phyloP scores from a whole-genome alignment of 306 rosid genomes.

The Cucurbita maxima region DNA sequence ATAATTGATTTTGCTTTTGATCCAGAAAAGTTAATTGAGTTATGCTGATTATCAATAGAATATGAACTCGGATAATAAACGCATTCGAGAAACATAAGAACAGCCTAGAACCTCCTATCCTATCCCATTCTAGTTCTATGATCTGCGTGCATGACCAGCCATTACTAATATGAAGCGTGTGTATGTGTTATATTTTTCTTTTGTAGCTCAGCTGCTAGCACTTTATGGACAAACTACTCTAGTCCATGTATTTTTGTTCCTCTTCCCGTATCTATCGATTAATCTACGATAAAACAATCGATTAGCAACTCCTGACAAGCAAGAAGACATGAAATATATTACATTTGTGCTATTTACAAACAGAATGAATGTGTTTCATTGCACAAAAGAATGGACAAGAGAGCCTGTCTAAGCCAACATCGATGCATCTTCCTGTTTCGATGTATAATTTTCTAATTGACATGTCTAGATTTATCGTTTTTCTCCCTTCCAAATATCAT shows the following conservation, averaged over 20 bases:
- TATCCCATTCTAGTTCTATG: not conserved
- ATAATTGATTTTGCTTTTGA: not conserved
- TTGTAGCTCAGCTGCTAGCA: not conserved
- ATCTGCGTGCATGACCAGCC: not conserved
- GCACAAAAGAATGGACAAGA: not conserved
- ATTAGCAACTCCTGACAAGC: not conserved
- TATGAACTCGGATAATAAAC: not conserved
- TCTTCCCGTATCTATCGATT: not conserved
- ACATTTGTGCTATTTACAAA: not conserved
- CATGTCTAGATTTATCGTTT: no score
- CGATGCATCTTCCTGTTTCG: not conserved
- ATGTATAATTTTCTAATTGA: not conserved
- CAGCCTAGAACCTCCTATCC: not conserved
- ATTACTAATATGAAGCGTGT: no score
- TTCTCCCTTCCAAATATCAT: not conserved
- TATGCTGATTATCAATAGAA: not conserved
- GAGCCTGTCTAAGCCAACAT: not conserved
- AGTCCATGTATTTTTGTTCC: not conserved
- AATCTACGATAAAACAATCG: not conserved
- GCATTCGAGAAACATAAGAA: not conserved
- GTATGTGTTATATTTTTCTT: not conserved
- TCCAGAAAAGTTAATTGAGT: not conserved
- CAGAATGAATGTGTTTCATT: not conserved
- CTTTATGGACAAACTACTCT: not conserved
- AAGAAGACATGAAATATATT: not conserved